phyloP scores from a whole-genome alignment of 2,329 filamentous ascomycete species.

The Ceratocystis huliohia region DNA sequence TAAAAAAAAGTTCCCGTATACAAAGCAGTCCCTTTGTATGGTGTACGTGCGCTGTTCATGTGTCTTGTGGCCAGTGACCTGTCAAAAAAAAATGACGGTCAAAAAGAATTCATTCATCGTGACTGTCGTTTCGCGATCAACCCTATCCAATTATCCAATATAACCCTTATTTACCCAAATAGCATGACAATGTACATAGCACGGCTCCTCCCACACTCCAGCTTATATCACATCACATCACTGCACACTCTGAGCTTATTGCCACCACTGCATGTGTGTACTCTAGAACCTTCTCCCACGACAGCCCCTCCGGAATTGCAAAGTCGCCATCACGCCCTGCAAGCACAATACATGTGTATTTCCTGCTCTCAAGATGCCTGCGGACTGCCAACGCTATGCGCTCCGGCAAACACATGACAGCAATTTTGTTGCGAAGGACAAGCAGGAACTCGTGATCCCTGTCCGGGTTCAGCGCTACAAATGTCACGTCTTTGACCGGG shows the following conservation, averaged over 20 bases:
- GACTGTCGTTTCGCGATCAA: not conserved
- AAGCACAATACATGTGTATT: conserved; percentile 15
- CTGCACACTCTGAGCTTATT: conserved; percentile 16
- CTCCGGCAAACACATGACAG: conserved; percentile 17
- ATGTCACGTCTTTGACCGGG: conserved; percentile 12
- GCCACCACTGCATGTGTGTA: conserved; percentile 20
- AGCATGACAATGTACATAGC: not conserved
- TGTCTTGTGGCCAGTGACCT: not conserved
- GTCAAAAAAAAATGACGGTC: too few relatives aligned
- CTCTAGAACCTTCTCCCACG: conserved; percentile 18
- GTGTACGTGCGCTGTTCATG: not conserved
- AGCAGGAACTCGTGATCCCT: conserved; percentile 16
- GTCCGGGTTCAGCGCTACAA: conserved; percentile 20
- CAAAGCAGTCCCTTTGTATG: not conserved
- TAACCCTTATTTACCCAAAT: not conserved
- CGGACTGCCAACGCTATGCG: conserved; percentile 15
- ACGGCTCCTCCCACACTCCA: not conserved
- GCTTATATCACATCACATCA: conserved; percentile 14
- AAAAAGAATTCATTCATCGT: not conserved
- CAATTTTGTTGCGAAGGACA: conserved; percentile 14
- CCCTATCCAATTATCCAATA: not conserved
- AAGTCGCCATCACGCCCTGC: conserved; percentile 16
- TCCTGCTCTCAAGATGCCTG: conserved; percentile 11
- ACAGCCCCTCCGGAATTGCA: conserved; percentile 13
- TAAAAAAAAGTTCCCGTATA: not conserved